Evolutionary conservation across 176 grass and related monocot species (phyloP), one percentile per base, ranked within the genome.

Genomic region (Musa acuminata): DNA sequence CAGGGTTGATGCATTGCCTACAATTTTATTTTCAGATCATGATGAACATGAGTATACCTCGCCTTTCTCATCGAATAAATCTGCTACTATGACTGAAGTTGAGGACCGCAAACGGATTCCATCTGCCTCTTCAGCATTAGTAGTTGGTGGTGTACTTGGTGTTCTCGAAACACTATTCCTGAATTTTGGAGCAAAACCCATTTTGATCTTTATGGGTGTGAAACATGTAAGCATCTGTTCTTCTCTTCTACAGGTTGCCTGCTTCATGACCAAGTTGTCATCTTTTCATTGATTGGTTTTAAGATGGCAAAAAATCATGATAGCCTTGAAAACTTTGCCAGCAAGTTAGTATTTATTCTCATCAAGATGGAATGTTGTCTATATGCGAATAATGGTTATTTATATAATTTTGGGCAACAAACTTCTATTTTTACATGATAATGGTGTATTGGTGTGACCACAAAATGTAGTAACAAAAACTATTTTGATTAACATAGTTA

Each of bases 81-180:
- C 27, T 24, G 53, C 48, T 64, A 8, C 43, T 11, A 10, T 49
- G 1, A 55, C 2, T 69, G 25, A 70, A 13, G 16, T 35, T 50
- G 64, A 25, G 50, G 74, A 76, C 55, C 78, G 80, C 49, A 87
- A 80, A 49, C 75, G 69, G 49, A 87, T 98, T 53, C 78, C 78
- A 25, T 73, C 78, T 64, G 78, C 50, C 13, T 64, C 69, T 62
- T 80, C 78, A 53, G 78, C 78, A 29, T n/a, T 80, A 72, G 21
- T 64, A 63, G 24, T 80, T 80, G 78, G 78, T 20, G 78, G 78
- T 13, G 27, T 80, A 29, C 78, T 80, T 80, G 78, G 78, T 19
- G 57, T 80, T 53, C 14, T 80, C 13, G 57, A 80, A 71, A 62
- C 78, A 20, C 0, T 80, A 1, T 29, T 80, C 25, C 49, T 80